phyloP scores from a whole-genome alignment of 2,329 filamentous ascomycete species.

The Tolypocladium ophioglossoides region DNA sequence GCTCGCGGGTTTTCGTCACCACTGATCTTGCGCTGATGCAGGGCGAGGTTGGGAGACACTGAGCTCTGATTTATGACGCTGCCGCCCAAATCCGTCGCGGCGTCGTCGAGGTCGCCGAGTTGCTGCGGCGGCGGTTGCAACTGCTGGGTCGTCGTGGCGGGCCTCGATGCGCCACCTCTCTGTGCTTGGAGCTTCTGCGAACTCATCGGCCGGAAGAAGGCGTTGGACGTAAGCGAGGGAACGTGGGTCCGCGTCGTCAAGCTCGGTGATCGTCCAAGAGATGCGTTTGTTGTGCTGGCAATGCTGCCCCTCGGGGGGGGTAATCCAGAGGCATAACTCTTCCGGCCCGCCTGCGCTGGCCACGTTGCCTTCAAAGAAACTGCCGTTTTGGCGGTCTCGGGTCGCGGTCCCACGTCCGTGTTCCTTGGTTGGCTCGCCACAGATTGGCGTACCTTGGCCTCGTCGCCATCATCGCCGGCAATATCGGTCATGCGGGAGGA shows the following conservation, averaged over 20 bases:
- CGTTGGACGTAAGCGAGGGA: slow-evolving; percentile 76
- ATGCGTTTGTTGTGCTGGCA: slow-evolving; percentile 35
- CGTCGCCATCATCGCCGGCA: slow-evolving; percentile 43
- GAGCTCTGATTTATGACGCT: slow-evolving; percentile 30
- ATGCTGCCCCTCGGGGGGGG: slow-evolving; percentile 34
- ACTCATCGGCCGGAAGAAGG: slow-evolving; percentile 95
- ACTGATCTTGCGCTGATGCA: slow-evolving; percentile 14
- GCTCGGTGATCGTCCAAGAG: slow-evolving; percentile 42
- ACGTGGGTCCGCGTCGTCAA: slow-evolving; percentile 77
- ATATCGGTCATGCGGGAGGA: slow-evolving; percentile 64
- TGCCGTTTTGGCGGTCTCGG: slow-evolving; percentile 42
- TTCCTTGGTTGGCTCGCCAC: slow-evolving; percentile 20
- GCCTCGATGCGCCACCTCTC: slow-evolving; percentile 47
- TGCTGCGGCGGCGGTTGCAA: slow-evolving; percentile 13
- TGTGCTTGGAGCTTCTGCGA: slow-evolving; percentile 90
- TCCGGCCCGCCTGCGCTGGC: slow-evolving; percentile 47
- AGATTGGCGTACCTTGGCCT: slow-evolving; percentile 20
- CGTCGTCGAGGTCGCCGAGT: slow-evolving; percentile 24
- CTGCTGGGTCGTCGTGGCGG: slow-evolving; percentile 28
- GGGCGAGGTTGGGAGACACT: slow-evolving; percentile 43
- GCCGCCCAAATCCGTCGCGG: slow-evolving; percentile 33
- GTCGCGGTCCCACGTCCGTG: slow-evolving; percentile 37
- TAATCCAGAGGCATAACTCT: slow-evolving; percentile 29
- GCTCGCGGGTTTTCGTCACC: slow-evolving; percentile 44
- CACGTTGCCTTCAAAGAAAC: slow-evolving; percentile 32